A percentile compares a stretch with the other conserved stretches of the same genome.
Evolutionary conservation across 2,329 filamentous ascomycete genomes (phyloP).

Genomic region (Pestalotiopsis sp.): DNA sequence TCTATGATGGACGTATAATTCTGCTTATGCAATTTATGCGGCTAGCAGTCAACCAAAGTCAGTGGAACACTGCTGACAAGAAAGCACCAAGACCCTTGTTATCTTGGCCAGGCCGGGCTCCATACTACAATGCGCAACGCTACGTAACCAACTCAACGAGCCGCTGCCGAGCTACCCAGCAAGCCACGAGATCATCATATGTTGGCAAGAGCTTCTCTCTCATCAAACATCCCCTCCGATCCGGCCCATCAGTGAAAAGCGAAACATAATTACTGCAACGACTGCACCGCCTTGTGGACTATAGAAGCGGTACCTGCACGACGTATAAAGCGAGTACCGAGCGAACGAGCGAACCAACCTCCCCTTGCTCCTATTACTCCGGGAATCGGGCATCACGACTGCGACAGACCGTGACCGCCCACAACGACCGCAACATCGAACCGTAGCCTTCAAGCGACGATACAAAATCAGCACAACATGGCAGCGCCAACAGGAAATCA

Average conservation of each 20-base stretch:
- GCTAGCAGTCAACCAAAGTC: neutral
- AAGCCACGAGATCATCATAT: neutral
- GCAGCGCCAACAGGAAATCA: slow-evolving; percentile 56
- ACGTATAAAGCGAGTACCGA: neutral
- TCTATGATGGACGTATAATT: neutral
- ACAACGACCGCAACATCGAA: neutral
- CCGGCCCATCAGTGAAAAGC: neutral
- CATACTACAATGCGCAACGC: neutral
- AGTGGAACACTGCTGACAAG: neutral
- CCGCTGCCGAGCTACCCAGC: neutral
- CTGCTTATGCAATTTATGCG: neutral
- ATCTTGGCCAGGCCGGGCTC: neutral
- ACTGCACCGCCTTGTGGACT: neutral
- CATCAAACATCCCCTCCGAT: neutral
- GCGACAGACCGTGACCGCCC: neutral
- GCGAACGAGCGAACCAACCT: neutral
- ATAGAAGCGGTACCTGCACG: neutral
- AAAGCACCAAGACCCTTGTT: neutral
- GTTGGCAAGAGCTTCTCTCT: neutral
- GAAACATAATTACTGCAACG: neutral
- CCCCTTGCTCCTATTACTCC: neutral
- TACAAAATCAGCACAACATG: slow-evolving; percentile 39
- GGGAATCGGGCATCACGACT: neutral
- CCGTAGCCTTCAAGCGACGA: neutral
- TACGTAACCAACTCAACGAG: neutral